Evolutionary conservation across 2,329 filamentous ascomycete species (phyloP), one percentile per base, ranked within the genome.

Genomic region (Fusarium setosum): DNA sequence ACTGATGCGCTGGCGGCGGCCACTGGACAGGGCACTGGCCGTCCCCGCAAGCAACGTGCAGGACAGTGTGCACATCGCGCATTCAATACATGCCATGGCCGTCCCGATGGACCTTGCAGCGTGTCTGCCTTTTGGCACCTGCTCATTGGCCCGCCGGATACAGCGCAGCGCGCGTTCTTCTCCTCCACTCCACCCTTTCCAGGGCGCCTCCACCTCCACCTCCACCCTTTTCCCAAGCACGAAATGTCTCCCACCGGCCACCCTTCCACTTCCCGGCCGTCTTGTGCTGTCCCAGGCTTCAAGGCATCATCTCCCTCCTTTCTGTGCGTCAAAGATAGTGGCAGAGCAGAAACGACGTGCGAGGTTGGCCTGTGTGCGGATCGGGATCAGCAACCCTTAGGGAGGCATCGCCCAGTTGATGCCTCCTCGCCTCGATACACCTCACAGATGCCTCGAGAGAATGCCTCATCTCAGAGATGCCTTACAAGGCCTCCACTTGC

Each of bases 81-180:
- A 54, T 47, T 52, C 37, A 52, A 41, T 67, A 69, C 58, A 55
- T 54, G 47, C 45, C 59, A 56, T 55, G 62, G 65, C 64, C 61
- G 59, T 63, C 50, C 49, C 26, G 55, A 59, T 63, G 64, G 60
- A 45, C 52, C 58, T 48, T 61, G 52, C 60, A 62, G 68, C 64
- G 68, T 69, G 68, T 68, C 65, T 72, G 56, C 56, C 51, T 70
- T 72, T 70, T 72, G 67, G 54, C 65, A 57, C 54, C 35, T 37
- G 37, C 37, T 50, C 9, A 72, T 72, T 72, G 70, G 70, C 37
- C 47, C 20, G 31, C 26, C 11, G 40, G 18, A 37, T 51, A 54
- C 47, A 51, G 56, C 63, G 56, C 63, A 69, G 63, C 69, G 67
- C 67, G 65, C 62, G 57, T 61, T 67, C 58, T 44, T 54, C 58